These are phyloP conservation scores for Botryotinia convoluta DNA, from an alignment of 2,329 filamentous ascomycete species.

Conservation along the genomic window DNA sequence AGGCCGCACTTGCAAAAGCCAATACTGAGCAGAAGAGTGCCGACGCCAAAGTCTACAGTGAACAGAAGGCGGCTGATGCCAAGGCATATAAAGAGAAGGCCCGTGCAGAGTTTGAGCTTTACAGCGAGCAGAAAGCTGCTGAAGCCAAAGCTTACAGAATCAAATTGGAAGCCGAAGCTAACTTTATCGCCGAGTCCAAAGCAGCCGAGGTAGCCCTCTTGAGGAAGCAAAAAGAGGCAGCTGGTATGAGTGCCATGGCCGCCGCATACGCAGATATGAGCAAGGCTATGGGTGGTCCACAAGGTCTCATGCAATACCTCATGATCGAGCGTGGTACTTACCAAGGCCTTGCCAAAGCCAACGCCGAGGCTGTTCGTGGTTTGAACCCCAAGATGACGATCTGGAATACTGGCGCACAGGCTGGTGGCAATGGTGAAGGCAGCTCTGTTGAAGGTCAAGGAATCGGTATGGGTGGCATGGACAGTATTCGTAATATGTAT, in stretches of 20 bases:
- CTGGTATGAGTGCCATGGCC: constrained; percentile 74
- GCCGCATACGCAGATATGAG: constrained; percentile 74
- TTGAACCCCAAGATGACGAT: constrained; percentile 86
- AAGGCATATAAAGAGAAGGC: constrained; percentile 41
- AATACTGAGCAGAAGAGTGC: constrained; percentile 30
- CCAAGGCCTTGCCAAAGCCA: constrained; percentile 73
- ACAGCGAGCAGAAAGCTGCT: constrained; percentile 50
- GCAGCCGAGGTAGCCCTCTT: constrained; percentile 60
- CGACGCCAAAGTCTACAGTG: constrained; percentile 48
- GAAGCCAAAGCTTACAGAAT: constrained; percentile 51
- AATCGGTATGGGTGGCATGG: constrained; percentile 52
- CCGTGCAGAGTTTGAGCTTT: constrained; percentile 31
- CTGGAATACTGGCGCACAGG: constrained; percentile 72
- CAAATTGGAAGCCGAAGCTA: constrained; percentile 43
- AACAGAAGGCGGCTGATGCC: constrained; percentile 54
- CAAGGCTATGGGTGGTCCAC: constrained; percentile 71
- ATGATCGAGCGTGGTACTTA: constrained; percentile 85
- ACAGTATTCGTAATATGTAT: constrained; percentile 71
- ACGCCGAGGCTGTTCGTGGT: constrained; percentile 71
- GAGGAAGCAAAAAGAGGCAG: constrained; percentile 68
- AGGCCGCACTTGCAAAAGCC: constrained; percentile 44
- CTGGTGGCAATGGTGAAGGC: constrained; percentile 33
- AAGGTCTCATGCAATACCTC: constrained; percentile 76
- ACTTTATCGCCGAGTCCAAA: constrained; percentile 41
- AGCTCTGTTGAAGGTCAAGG: constrained; percentile 36